Base-by-base conservation (phyloP, 192 early-diverging fungal species). In the Physocladia obscura region DNA sequence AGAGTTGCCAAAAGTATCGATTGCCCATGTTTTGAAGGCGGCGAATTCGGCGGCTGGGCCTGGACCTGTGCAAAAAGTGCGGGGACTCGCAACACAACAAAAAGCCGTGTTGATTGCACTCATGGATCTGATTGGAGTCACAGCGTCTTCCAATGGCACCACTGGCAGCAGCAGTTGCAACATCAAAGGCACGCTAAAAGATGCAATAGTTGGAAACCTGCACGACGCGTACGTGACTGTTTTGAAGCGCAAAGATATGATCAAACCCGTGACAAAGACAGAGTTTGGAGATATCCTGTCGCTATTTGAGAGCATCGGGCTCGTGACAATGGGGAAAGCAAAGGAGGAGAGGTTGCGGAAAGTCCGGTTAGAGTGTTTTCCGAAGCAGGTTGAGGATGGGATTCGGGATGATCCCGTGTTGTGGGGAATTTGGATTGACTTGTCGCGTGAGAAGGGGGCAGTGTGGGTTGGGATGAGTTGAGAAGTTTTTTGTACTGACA, bases 21-120 rank as follows among this genome's bases (percentile, higher is more conserved):
- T 96, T 17, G 81, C 84, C 58, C 92, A 94, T 76, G 83, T 96
- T 26, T 76, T 90, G 22, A 88, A 85, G 72, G 93, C 90, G 0
- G 67, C 91, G 39, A 76, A 74, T 31, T 74, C 67, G 2, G 83
- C 90, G 2, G 82, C 86, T 59, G 93, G 90, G 24, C 24, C 50
- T 31, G 82, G 81, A 1, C 75, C 87, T 0, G 69, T 82, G 4
- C 82, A 85, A 32, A 91, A 89, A 72, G 79, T 96, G 47, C 81
- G 80, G n/a, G 74, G 71, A 2, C 74, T 95, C 26, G 91, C 88
- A 54, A 79, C 93, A 22, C 93, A 96, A 67, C 90, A 91, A 62
- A 91, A 94, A 76, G 80, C 94, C 35, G 89, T 93, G 4, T 70
- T 96, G n/a, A 69, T 73, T 0, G 77, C 81, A 1, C 47, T 90